Evolutionary conservation across 2,329 filamentous ascomycete species (phyloP), one percentile per base, ranked within the genome.

Genomic region (Calonectria naviculata): DNA sequence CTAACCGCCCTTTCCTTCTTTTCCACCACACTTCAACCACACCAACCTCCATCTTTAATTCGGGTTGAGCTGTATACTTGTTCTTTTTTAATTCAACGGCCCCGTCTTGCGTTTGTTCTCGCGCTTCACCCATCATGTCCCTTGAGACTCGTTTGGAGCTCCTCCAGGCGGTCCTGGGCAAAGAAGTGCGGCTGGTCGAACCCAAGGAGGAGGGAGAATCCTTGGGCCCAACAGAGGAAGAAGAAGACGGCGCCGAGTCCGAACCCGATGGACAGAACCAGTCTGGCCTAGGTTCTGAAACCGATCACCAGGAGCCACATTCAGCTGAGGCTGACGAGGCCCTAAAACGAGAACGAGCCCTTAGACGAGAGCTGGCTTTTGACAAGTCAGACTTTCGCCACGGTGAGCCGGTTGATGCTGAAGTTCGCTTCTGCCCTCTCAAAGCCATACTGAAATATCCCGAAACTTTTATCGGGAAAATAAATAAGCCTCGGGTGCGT

Each of bases 361-460:
- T 52, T 19, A 70, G 67, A 19, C 69, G 71, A 54, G 38, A 61
- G 8, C 58, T 61, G 4, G 75, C 78, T 1, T 76, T 79, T 29
- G 78, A 81, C 65, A 75, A 61, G 49, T 73, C 73, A 8, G 42
- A 41, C 2, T 80, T 82, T 49, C 66, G 54, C 4, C 65, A 73
- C 9, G 81, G 80, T 1, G 73, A 83, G 26, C 62, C 74, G 2
- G 62, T 79, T 5, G 71, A 75, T 2, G 62, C 78, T 13, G 62
- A 76, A 0, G 79, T 82, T 19, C 60, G 66, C 1, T 89, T 92
- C 73, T 85, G 85, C 44, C 84, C 89, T 0, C 90, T 88, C 85
- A 83, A 84, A 28, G 82, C 90, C 0, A 82, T 94, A 28, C 81
- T 84, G 29, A 86, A 85, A 24, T 95, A 92, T 75, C 89, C 90